Conservation (phyloP, 164 flowering plant species). For the Vitis vinifera region ASM3070453v1 NC_081814.1:5600501-5601000, state of each 20-base stretch:
- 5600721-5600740: slow-evolving; percentile 30
- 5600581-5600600: slow-evolving; percentile 27
- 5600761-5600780: slow-evolving; percentile 61
- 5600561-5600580: slow-evolving; percentile 23
- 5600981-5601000: slow-evolving; percentile 59
- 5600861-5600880: slow-evolving; percentile 33
- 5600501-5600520: slow-evolving; percentile 28
- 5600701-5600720: slow-evolving; percentile 28
- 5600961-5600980: slow-evolving; percentile 59
- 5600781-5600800: not conserved
- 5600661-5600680: not conserved
- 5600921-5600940: slow-evolving; percentile 41
- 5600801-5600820: not conserved
- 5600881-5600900: slow-evolving; percentile 12
- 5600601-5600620: slow-evolving; percentile 19
- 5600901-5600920: slow-evolving; percentile 13
- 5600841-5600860: slow-evolving; percentile 23
- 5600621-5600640: not conserved
- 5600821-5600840: not conserved
- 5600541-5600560: not conserved
- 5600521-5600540: slow-evolving; percentile 12
- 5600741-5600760: slow-evolving; percentile 59
- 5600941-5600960: slow-evolving; percentile 68
- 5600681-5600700: slow-evolving; percentile 25
- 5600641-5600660: not conserved